Evolutionary conservation across 768 basidiomycete genomes (phyloP).

Genomic region (Kwoniella heveanensis): DNA sequence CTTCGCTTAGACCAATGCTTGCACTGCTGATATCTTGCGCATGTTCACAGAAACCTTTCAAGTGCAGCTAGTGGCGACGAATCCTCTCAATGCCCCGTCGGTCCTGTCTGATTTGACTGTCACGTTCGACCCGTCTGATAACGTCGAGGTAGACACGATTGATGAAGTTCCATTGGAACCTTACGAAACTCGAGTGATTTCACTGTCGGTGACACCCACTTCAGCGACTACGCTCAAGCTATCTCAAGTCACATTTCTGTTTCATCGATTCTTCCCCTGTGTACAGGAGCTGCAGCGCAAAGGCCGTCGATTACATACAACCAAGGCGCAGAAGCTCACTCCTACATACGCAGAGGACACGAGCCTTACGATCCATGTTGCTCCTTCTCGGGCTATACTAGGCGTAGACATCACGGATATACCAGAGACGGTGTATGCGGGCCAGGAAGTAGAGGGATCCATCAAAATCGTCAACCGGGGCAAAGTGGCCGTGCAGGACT

Average conservation of each 20-base stretch:
- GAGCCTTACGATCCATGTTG: slow-evolving; percentile 65
- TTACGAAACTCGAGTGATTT: slow-evolving; percentile 69
- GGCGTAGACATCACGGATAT: slow-evolving; percentile 50
- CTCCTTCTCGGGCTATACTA: slow-evolving; percentile 68
- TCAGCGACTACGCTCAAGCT: slow-evolving; percentile 64
- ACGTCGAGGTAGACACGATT: slow-evolving; percentile 62
- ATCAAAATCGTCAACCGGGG: slow-evolving; percentile 73
- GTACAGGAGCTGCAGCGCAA: slow-evolving; percentile 68
- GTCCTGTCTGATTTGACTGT: slow-evolving; percentile 41
- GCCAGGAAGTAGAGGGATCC: slow-evolving; percentile 65
- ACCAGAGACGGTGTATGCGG: slow-evolving; percentile 64
- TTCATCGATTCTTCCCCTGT: slow-evolving; percentile 64
- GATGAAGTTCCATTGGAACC: slow-evolving; percentile 67
- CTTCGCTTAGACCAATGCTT: no score
- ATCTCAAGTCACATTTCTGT: slow-evolving; percentile 70
- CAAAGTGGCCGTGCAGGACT: slow-evolving; percentile 63
- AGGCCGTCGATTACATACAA: slow-evolving; percentile 77
- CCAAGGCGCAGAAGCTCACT: slow-evolving; percentile 67
- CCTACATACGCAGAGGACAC: slow-evolving; percentile 74
- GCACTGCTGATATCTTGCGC: no score
- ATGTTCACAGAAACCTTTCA: slow-evolving; percentile 49
- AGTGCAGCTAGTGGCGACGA: slow-evolving; percentile 53
- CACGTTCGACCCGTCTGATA: slow-evolving; percentile 51
- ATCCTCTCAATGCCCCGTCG: slow-evolving; percentile 55
- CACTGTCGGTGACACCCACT: slow-evolving; percentile 65